phyloP scores from a whole-genome alignment of 768 basidiomycete species.

The Royoungia palumana region DNA sequence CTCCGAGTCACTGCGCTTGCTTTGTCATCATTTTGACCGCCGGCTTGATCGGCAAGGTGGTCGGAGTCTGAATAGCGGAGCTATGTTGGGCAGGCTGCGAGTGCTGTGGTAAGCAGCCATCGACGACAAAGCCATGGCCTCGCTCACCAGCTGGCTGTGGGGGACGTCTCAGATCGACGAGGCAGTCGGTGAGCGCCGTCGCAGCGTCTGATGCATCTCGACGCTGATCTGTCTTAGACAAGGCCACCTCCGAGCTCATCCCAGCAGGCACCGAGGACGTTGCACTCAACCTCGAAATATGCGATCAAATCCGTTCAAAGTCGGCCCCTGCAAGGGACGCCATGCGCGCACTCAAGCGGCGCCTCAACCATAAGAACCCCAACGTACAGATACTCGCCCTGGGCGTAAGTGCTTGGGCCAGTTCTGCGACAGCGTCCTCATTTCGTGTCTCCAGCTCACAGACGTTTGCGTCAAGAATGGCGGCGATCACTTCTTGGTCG shows the following conservation, averaged over 20 bases:
- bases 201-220: not conserved
- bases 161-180: constrained; percentile 81
- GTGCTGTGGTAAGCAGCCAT: constrained; percentile 3
- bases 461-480: constrained; percentile 97
- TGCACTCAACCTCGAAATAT: constrained; percentile 90
- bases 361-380: constrained; percentile 91
- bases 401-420: constrained; percentile 50
- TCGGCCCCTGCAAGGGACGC: constrained; percentile 80
- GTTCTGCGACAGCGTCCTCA: constrained; percentile 1
- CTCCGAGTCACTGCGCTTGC: constrained; percentile 25
- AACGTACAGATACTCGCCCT: constrained; percentile 91
- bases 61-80: constrained; percentile 18
- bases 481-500: constrained; percentile 84
- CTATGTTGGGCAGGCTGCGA: constrained; percentile 9
- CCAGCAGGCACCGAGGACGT: constrained; percentile 87
- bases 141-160: constrained; percentile 70
- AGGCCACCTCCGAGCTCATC: constrained; percentile 88
- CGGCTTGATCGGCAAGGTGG: constrained; percentile 8
- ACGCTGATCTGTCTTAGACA: constrained; percentile 56
- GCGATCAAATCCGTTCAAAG: constrained; percentile 94
- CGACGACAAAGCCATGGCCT: constrained; percentile 44
- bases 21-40: not conserved
- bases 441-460: constrained; percentile 54
- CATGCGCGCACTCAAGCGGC: constrained; percentile 82
- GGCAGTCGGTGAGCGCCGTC: constrained; percentile 60